phyloP scores from a whole-genome alignment of 2,329 filamentous ascomycete species.

The Ambrosiella cleistominuta region DNA sequence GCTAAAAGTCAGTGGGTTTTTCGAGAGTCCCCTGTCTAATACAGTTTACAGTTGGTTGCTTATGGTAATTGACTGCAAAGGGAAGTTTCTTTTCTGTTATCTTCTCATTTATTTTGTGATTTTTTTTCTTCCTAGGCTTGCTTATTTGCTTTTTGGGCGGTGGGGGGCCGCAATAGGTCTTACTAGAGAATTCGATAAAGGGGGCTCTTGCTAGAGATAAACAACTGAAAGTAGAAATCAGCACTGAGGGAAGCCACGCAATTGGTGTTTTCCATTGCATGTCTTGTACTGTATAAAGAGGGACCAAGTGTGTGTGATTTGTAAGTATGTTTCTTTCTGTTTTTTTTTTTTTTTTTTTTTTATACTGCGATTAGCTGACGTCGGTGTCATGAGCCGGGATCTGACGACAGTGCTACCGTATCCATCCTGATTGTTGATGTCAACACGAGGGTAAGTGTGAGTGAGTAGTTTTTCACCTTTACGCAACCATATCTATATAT shows the following conservation, averaged over 20 bases:
- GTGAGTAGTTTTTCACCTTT: no score
- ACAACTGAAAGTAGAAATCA: neutral
- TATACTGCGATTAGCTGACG: no score
- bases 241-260: neutral
- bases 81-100: neutral
- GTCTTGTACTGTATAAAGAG: neutral
- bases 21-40: no score
- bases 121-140: neutral
- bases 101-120: neutral
- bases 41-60: no score
- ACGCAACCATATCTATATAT: no score
- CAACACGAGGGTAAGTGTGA: no score
- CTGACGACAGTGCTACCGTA: no score
- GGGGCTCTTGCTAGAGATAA: constrained; percentile 1
- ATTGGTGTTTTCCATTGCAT: neutral
- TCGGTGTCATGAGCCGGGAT: no score
- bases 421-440: no score
- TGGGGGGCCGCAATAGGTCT: constrained; percentile 2
- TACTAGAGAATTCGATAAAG: constrained; percentile 7
- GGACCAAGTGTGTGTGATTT: neutral
- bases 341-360: no score
- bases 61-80: no score
- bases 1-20: neutral
- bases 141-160: neutral
- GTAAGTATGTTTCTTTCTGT: neutral